Base-by-base conservation (phyloP, 1,139 yeast genomes). In the Kurtzmaniella quercitrusa region DNA sequence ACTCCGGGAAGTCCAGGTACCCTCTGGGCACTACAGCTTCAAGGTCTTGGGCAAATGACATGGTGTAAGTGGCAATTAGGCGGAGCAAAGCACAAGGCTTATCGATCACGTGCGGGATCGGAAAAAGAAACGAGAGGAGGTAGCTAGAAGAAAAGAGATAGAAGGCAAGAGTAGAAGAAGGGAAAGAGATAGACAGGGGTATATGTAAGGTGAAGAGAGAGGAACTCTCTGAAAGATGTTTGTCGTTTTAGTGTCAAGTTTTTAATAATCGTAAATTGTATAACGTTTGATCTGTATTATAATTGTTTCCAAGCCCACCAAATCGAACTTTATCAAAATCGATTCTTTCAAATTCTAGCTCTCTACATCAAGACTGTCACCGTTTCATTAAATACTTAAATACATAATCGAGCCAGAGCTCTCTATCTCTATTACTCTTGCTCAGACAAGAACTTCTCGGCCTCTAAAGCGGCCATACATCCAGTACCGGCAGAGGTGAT, bases 401-500 rank as follows among this genome's bases (percentile, higher is more conserved):
- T 36, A 17, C n/a, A n/a, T 36, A 36, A 9, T 36, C 14, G 18
- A 36, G 21, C 27, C 18, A 16, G 5, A 18, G 21, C 24, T 36
- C 31, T 37, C 21, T 23, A 21, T 24, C 21, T 24, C 27, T 24
- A 29, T 38, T 46, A 49, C 25, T 83, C 91, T 57, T 76, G 75
- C 61, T 87, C 93, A 44, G 91, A 73, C 53, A 91, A 66, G 65
- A 77, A 86, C 66, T 81, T 84, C 73, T 90, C 97, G 59, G 94
- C 89, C 61, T 93, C 98, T 52, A 93, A 78, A 50, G 95, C 99
- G 56, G 99, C 99, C 97, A 91, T 93, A 77, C 98, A 93, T 51
- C 99, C 99, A 52, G 96, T 80, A 62, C 98, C 99, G 27, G 98
- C 98, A 62, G 97, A 90, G 42, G 99, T 93, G 63, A 93, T 89